phyloP scores from a whole-genome alignment of 1,284 basidiomycete species.

The Moniliella sp. region DNA sequence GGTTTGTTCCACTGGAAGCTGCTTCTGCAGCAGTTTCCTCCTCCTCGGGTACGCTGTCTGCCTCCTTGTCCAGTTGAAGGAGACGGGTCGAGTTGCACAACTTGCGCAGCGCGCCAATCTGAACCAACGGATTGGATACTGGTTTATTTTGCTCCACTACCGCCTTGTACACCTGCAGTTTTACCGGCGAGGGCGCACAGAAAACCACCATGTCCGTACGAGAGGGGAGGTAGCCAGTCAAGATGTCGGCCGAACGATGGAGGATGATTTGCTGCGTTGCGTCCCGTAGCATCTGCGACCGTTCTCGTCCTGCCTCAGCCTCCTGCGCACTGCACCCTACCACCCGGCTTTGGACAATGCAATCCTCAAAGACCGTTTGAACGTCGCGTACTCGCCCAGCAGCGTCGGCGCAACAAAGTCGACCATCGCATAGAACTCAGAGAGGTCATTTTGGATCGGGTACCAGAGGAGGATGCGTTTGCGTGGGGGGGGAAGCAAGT shows the following conservation, averaged over 20 bases:
- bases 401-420: constrained; percentile 82
- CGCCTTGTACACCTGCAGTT: constrained; percentile 56
- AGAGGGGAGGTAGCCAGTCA: constrained; percentile 67
- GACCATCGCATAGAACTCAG: constrained; percentile 87
- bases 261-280: constrained; percentile 70
- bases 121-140: constrained; percentile 19
- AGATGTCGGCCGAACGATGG: constrained; percentile 49
- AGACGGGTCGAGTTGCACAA: constrained; percentile 80
- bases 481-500: constrained; percentile 50
- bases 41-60: too few relatives aligned
- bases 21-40: too few relatives aligned
- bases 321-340: constrained; percentile 48
- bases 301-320: constrained; percentile 1
- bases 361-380: constrained; percentile 53
- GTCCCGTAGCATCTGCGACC: constrained; percentile 39
- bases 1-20: too few relatives aligned
- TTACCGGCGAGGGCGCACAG: constrained; percentile 37
- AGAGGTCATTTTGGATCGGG: constrained; percentile 79
- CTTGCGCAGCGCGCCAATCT: constrained; percentile 43
- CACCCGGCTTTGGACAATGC: constrained; percentile 66
- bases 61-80: too few relatives aligned
- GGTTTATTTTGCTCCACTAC: too few relatives aligned
- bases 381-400: constrained; percentile 38
- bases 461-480: constrained; percentile 78
- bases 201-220: constrained; percentile 45